Percentiles rank a stretch among this genome's conserved stretches.
phyloP scores from a whole-genome alignment of 139 green algal genomes.

The Closterium sp. region DNA sequence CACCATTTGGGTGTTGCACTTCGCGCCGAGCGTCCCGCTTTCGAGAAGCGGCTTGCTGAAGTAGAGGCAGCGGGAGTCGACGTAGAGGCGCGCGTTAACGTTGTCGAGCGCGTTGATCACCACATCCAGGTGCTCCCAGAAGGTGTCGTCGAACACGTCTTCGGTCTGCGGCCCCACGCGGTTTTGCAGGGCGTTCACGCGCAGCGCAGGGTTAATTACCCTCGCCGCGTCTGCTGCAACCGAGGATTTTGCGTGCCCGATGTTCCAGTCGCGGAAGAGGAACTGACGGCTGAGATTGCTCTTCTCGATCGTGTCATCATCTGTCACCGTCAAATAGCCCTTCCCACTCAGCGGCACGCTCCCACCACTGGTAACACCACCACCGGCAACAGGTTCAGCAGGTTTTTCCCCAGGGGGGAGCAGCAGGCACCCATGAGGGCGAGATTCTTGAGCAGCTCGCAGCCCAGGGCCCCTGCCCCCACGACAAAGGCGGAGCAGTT shows the following conservation, averaged over 20 bases:
- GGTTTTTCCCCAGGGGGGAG: not conserved
- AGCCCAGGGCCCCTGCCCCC: constrained; percentile 92
- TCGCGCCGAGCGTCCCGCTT: constrained; percentile 90
- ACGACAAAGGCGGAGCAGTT: constrained; percentile 88
- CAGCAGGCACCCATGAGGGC: constrained; percentile 88
- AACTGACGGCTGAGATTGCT: constrained; percentile 95
- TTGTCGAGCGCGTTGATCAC: constrained; percentile 99
- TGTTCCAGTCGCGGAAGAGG: constrained; percentile 95
- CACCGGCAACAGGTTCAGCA: not conserved
- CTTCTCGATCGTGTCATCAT: constrained; percentile 98
- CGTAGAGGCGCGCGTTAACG: constrained; percentile 88
- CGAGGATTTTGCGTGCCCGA: constrained; percentile 84
- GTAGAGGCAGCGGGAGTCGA: constrained; percentile 94
- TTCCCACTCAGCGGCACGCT: constrained; percentile 13
- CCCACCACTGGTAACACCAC: not conserved
- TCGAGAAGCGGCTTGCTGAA: constrained; percentile 96
- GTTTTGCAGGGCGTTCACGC: constrained; percentile 82
- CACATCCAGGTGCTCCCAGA: constrained; percentile 85
- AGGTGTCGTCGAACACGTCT: constrained; percentile 89
- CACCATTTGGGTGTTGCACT: constrained; percentile 93
- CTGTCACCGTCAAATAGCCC: constrained; percentile 83
- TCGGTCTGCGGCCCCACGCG: constrained; percentile 90
- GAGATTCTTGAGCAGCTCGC: constrained; percentile 99
- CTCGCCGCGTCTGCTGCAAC: constrained; percentile 72
- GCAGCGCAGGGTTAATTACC: constrained; percentile 79